These are phyloP conservation scores for Ambrosiella cleistominuta DNA, from an alignment of 2,329 filamentous ascomycete genomes.

Conservation along the genomic window DNA sequence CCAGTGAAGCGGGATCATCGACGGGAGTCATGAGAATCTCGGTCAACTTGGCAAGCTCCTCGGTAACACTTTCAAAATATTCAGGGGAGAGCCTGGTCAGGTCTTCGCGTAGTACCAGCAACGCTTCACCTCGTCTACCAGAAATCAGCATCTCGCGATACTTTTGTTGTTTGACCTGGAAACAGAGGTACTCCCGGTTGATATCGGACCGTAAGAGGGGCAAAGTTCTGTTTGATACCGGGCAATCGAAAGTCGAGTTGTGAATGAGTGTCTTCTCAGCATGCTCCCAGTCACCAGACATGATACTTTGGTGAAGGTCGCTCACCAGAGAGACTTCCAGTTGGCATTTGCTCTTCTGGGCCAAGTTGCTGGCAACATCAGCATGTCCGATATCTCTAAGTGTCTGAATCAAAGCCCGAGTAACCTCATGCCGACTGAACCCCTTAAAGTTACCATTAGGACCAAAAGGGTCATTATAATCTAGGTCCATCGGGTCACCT, in stretches of 20 bases:
- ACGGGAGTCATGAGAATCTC: constrained; percentile 52
- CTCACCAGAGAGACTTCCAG: constrained; percentile 74
- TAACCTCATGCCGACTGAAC: constrained; percentile 69
- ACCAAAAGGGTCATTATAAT: neutral
- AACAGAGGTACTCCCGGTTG: constrained; percentile 53
- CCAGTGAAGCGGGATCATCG: too few species aligned
- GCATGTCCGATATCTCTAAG: constrained; percentile 77
- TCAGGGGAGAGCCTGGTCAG: too few species aligned
- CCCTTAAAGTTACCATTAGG: neutral
- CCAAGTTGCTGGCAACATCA: constrained; percentile 55
- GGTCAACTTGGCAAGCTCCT: constrained; percentile 40
- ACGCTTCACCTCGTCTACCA: too few species aligned
- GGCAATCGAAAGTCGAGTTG: constrained; percentile 20
- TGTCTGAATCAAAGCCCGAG: constrained; percentile 79
- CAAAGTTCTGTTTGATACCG: neutral
- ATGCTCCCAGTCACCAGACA: constrained; percentile 64
- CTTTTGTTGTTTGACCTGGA: constrained; percentile 82
- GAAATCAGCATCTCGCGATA: too few species aligned
- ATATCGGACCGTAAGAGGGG: neutral
- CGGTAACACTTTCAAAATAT: too few species aligned
- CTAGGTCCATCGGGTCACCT: neutral
- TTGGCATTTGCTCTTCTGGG: constrained; percentile 68
- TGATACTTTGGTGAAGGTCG: constrained; percentile 65
- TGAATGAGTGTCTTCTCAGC: constrained; percentile 63
- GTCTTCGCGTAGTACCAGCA: too few species aligned